phyloP scores from a whole-genome alignment of 192 early-diverging fungal genomes.

The Coemansia sp. region DNA sequence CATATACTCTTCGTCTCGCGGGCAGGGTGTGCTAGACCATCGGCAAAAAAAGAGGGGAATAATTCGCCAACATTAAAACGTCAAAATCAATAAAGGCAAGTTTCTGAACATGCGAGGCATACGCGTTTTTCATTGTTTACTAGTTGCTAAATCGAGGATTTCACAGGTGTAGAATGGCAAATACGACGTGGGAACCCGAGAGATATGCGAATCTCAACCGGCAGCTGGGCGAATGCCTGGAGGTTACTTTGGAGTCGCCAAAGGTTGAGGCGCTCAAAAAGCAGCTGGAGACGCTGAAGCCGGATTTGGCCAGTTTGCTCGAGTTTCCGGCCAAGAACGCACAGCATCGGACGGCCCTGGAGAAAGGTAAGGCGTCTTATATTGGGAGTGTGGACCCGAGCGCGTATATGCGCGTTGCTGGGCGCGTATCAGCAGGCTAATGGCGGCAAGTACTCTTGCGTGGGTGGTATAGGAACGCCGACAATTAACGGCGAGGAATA shows the following conservation, averaged over 20 bases:
- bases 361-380: slow-evolving; percentile 44
- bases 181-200: slow-evolving; percentile 49
- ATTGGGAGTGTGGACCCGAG: too few relatives aligned
- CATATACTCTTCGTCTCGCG: not conserved
- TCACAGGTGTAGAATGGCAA: slow-evolving; percentile 29
- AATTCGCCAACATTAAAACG: too few relatives aligned
- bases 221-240: slow-evolving; percentile 34
- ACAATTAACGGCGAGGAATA: slow-evolving; percentile 57
- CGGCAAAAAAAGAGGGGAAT: not conserved
- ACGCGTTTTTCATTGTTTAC: not conserved
- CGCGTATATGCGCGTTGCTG: too few relatives aligned
- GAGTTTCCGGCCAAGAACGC: slow-evolving; percentile 39
- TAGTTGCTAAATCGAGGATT: not conserved
- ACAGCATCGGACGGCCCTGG: slow-evolving; percentile 39
- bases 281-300: slow-evolving; percentile 35
- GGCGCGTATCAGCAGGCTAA: too few relatives aligned
- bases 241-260: slow-evolving; percentile 30
- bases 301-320: slow-evolving; percentile 39
- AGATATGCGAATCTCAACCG: slow-evolving; percentile 41
- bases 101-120: too few relatives aligned
- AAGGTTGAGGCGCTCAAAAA: slow-evolving; percentile 33
- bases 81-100: too few relatives aligned
- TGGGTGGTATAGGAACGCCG: slow-evolving; percentile 16
- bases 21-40: not conserved
- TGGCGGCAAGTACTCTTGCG: not conserved